Percentiles rank a stretch among this genome's conserved stretches.
Conservation (phyloP, 345 rosid species). For the Eucalyptus polyanthemos region DNA sequence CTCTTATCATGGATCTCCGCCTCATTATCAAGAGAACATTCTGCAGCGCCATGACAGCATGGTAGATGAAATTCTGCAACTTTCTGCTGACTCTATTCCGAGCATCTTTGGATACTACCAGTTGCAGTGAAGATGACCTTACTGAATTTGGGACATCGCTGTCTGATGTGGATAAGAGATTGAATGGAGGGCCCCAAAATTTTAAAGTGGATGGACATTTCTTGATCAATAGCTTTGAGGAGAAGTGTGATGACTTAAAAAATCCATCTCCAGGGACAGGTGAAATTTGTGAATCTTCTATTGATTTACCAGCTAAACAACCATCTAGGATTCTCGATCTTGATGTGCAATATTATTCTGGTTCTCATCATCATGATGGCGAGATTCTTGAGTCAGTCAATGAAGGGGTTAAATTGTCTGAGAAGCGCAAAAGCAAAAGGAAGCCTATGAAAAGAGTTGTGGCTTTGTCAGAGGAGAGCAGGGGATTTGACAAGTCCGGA, state of each 20-base stretch:
- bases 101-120: slow-evolving; percentile 75
- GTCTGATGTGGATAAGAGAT: slow-evolving; percentile 20
- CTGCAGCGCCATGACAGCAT: slow-evolving; percentile 74
- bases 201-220: slow-evolving; percentile 2
- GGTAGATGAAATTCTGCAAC: slow-evolving; percentile 91
- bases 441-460: slow-evolving; percentile 47
- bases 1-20: slow-evolving; percentile 56
- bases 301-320: slow-evolving; percentile 20
- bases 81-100: slow-evolving; percentile 75
- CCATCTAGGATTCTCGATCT: slow-evolving; percentile 4
- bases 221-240: background rate
- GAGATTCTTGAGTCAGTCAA: slow-evolving; percentile 24
- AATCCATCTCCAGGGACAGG: slow-evolving; percentile 5
- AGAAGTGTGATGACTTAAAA: slow-evolving; percentile 1
- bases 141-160: slow-evolving; percentile 24
- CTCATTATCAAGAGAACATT: slow-evolving; percentile 79
- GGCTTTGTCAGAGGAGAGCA: slow-evolving; percentile 31
- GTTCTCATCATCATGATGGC: slow-evolving; percentile 12
- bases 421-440: slow-evolving; percentile 37
- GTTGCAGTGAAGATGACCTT: slow-evolving; percentile 65
- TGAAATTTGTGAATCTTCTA: slow-evolving; percentile 17
- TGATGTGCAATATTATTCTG: background rate
- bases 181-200: slow-evolving; percentile 11
- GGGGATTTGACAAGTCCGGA: slow-evolving; percentile 8
- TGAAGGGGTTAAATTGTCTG: slow-evolving; percentile 32